phyloP scores from a whole-genome alignment of 768 basidiomycete species.

The Boletus rufocinnamomeus region DNA sequence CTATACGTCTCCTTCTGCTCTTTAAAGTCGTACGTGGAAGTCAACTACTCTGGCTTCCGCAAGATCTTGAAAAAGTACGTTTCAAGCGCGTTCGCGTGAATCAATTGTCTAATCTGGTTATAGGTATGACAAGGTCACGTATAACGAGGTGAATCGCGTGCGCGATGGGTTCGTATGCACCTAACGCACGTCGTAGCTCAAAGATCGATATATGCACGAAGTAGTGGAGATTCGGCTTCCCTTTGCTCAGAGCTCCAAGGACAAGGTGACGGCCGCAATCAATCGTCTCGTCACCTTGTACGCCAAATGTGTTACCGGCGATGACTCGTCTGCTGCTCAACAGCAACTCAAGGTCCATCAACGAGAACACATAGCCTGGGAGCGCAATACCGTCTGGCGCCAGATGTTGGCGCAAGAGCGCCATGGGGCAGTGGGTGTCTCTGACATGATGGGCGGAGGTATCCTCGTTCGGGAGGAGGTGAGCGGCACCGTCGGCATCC shows the following conservation, averaged over 20 bases:
- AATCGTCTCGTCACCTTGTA: slow-evolving; percentile 69
- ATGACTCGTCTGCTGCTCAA: slow-evolving; percentile 66
- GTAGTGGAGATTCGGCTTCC: slow-evolving; percentile 67
- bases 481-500: slow-evolving; percentile 41
- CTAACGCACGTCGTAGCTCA: slow-evolving; percentile 48
- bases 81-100: not conserved
- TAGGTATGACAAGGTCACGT: slow-evolving; percentile 94
- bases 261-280: slow-evolving; percentile 59
- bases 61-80: slow-evolving; percentile 94
- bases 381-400: slow-evolving; percentile 96
- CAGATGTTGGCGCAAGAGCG: slow-evolving; percentile 89
- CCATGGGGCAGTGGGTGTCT: slow-evolving; percentile 46
- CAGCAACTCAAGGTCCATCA: slow-evolving; percentile 86
- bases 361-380: slow-evolving; percentile 94
- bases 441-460: slow-evolving; percentile 45
- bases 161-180: not conserved
- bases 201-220: slow-evolving; percentile 74
- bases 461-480: slow-evolving; percentile 47
- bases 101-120: not conserved
- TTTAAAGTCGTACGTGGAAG: slow-evolving; percentile 83
- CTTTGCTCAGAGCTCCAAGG: slow-evolving; percentile 65
- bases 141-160: slow-evolving; percentile 50
- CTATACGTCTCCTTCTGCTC: slow-evolving; percentile 77
- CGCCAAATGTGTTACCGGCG: slow-evolving; percentile 79
- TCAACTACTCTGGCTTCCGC: slow-evolving; percentile 91